Conservation (phyloP, 495 filamentous ascomycete genomes). For the Cryomyces antarcticus region DNA sequence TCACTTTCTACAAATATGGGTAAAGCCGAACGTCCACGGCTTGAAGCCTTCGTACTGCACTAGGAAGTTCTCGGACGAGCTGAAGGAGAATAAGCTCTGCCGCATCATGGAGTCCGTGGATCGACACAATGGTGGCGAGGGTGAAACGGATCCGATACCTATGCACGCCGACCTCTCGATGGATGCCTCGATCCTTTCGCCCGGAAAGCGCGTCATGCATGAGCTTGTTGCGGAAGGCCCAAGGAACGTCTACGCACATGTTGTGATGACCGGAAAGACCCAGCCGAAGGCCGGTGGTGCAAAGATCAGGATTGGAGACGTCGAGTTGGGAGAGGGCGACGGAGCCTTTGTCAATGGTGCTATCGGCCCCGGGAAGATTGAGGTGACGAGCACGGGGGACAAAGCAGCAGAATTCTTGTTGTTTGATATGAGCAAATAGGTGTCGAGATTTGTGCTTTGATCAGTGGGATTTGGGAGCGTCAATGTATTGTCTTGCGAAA, state of each 20-base stretch:
- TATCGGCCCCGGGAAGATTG: conserved; percentile 13
- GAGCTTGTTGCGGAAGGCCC: conserved; percentile 38
- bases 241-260: conserved; percentile 55
- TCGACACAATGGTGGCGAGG: conserved; percentile 29
- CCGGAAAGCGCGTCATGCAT: conserved; percentile 23
- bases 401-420: conserved; percentile 19
- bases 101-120: conserved; percentile 51
- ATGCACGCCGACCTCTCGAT: conserved; percentile 66
- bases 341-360: conserved; percentile 40
- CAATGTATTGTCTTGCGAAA: too few relatives aligned
- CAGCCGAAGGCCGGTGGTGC: conserved; percentile 42
- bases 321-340: conserved; percentile 47
- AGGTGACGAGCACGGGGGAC: conserved; percentile 18
- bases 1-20: conserved; percentile 75
- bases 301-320: conserved; percentile 43
- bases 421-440: conserved; percentile 18
- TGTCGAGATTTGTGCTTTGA: too few relatives aligned
- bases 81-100: conserved; percentile 46
- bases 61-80: conserved; percentile 41
- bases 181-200: conserved; percentile 40
- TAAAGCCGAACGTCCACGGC: conserved; percentile 44
- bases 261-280: conserved; percentile 36
- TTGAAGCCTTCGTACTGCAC: conserved; percentile 54
- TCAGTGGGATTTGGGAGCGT: too few relatives aligned
- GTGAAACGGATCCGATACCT: conserved; percentile 48